These are phyloP conservation scores for Echites panduratus DNA, from an alignment of 257 asterid genomes.

Conservation along the genomic window DNA sequence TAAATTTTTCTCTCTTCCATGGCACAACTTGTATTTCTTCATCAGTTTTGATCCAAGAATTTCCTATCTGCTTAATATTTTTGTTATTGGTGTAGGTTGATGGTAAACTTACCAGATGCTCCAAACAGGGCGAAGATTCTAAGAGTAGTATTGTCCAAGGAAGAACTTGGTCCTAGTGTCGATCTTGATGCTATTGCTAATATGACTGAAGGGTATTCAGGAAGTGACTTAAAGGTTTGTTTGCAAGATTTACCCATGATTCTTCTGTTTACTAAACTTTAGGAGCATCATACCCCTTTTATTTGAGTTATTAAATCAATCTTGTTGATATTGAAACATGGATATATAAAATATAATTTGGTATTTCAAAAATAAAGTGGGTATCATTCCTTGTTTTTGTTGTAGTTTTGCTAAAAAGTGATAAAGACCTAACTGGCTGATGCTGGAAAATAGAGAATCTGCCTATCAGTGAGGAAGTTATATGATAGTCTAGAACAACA, in stretches of 20 bases:
- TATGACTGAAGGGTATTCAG: constrained; percentile 91
- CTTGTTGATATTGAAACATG: neutral
- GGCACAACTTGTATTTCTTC: neutral
- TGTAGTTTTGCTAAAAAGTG: neutral
- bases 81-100: constrained; percentile 43
- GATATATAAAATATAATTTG: neutral
- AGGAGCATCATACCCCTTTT: neutral
- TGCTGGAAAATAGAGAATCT: neutral
- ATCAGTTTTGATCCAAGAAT: neutral
- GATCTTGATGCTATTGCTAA: constrained; percentile 76
- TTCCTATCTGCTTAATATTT: neutral
- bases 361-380: neutral
- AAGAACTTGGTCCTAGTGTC: constrained; percentile 71
- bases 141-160: constrained; percentile 73
- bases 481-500: neutral
- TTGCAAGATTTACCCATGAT: neutral
- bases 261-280: neutral
- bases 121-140: constrained; percentile 82
- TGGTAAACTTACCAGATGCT: constrained; percentile 96
- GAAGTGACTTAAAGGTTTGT: constrained; percentile 94
- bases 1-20: constrained; percentile 11
- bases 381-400: too few species aligned
- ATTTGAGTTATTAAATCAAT: neutral
- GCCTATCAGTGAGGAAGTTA: neutral
- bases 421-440: neutral